These are phyloP conservation scores for Hysterangium stoloniferum DNA, from an alignment of 768 basidiomycete genomes.

Conservation along the genomic window DNA sequence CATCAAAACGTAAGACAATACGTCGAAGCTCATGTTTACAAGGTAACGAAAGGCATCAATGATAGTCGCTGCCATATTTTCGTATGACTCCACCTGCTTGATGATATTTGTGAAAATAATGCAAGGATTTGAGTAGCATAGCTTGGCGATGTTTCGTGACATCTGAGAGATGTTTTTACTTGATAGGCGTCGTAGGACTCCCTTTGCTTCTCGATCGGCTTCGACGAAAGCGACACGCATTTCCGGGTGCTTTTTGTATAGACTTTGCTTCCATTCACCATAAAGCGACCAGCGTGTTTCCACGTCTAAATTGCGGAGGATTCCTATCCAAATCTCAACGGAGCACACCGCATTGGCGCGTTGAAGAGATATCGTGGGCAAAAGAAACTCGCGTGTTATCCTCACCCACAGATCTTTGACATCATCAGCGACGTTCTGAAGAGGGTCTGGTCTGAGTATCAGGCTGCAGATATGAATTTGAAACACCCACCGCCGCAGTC, in stretches of 20 bases:
- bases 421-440: constrained; percentile 4
- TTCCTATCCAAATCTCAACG: constrained; percentile 80
- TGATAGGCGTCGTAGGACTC: constrained; percentile 79
- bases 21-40: constrained; percentile 91
- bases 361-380: constrained; percentile 83
- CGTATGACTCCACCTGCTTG: constrained; percentile 92
- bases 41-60: constrained; percentile 85
- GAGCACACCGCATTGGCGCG: constrained; percentile 83
- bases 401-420: constrained; percentile 63
- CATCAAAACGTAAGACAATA: constrained; percentile 79
- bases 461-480: not conserved
- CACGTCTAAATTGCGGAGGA: constrained; percentile 72
- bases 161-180: constrained; percentile 77
- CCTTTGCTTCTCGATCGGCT: constrained; percentile 82
- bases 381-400: constrained; percentile 67
- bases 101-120: constrained; percentile 86
- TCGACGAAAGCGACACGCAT: constrained; percentile 74
- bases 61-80: constrained; percentile 84
- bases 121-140: constrained; percentile 90
- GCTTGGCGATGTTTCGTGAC: constrained; percentile 82
- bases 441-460: not conserved
- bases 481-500: constrained; percentile 38
- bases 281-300: constrained; percentile 84
- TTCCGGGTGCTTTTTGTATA: constrained; percentile 70
- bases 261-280: constrained; percentile 84